These are phyloP conservation scores for Trichocladium antarcticum DNA, from an alignment of 495 filamentous ascomycete species.

Conservation along the genomic window DNA sequence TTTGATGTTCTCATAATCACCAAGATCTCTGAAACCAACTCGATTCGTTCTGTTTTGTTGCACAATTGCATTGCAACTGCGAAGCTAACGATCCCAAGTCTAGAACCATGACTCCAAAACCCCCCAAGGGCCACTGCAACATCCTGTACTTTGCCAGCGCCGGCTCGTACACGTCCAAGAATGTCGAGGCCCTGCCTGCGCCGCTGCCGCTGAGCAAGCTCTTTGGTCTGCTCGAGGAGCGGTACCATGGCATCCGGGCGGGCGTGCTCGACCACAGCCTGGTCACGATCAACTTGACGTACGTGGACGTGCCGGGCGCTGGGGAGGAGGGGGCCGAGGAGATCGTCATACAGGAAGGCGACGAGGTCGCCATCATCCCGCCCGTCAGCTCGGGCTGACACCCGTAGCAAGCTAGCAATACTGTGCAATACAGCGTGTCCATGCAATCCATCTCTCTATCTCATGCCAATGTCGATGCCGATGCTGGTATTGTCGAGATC, in stretches of 20 bases:
- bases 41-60: conserved; percentile 4
- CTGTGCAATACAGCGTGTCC: too few relatives aligned
- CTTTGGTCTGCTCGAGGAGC: conserved; percentile 60
- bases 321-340: conserved; percentile 28
- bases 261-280: conserved; percentile 66
- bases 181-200: conserved; percentile 59
- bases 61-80: not conserved
- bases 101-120: conserved; percentile 30
- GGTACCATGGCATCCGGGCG: conserved; percentile 66
- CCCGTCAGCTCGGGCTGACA: conserved; percentile 77
- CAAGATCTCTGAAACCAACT: conserved; percentile 49
- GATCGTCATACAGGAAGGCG: conserved; percentile 56
- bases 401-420: too few relatives aligned
- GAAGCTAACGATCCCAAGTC: conserved; percentile 15
- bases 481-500: too few relatives aligned
- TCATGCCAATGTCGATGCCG: too few relatives aligned
- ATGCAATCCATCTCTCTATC: too few relatives aligned
- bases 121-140: conserved; percentile 53
- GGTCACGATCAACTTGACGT: conserved; percentile 77
- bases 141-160: conserved; percentile 82
- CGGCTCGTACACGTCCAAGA: conserved; percentile 58
- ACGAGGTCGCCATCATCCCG: conserved; percentile 91
- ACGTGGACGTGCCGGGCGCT: conserved; percentile 58
- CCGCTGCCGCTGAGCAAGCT: conserved; percentile 57
- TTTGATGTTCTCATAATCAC: conserved; percentile 42